These are phyloP conservation scores for Verticillium zaregamsianum DNA, from an alignment of 2,329 filamentous ascomycete species.

Conservation along the genomic window DNA sequence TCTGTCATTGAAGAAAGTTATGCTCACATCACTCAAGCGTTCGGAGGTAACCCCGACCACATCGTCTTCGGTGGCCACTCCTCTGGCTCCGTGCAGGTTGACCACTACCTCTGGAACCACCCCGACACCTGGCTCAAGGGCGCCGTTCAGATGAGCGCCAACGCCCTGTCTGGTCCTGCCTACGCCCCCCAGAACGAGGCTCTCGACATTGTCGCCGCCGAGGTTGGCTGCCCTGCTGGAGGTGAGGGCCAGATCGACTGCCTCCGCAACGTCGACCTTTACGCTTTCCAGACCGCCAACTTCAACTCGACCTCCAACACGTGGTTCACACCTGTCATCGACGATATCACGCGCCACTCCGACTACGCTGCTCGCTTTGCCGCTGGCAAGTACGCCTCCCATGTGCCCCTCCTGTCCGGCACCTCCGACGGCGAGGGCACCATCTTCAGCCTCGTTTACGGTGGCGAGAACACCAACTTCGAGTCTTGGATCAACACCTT, in stretches of 20 bases:
- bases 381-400: slow-evolving; percentile 22
- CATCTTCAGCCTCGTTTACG: slow-evolving; percentile 31
- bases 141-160: slow-evolving; percentile 37
- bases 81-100: slow-evolving; percentile 30
- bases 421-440: slow-evolving; percentile 30
- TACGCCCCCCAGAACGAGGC: slow-evolving; percentile 31
- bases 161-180: slow-evolving; percentile 32
- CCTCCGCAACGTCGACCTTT: slow-evolving; percentile 25
- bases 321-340: slow-evolving; percentile 36
- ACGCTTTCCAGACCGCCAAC: slow-evolving; percentile 22
- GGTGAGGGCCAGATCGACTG: slow-evolving; percentile 28
- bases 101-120: slow-evolving; percentile 38
- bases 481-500: slow-evolving; percentile 27
- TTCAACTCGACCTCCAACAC: slow-evolving; percentile 32
- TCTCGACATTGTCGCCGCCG: slow-evolving; percentile 28
- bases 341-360: slow-evolving; percentile 26
- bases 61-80: slow-evolving; percentile 40
- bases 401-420: slow-evolving; percentile 30
- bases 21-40: slow-evolving; percentile 20
- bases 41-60: slow-evolving; percentile 39
- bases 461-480: slow-evolving; percentile 24
- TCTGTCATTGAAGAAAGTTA: neutral
- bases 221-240: slow-evolving; percentile 29
- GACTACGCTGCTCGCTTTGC: slow-evolving; percentile 23
- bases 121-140: slow-evolving; percentile 30